Conservation (phyloP, 2,329 filamentous ascomycete genomes). For the Pyrenophora teres region DNA sequence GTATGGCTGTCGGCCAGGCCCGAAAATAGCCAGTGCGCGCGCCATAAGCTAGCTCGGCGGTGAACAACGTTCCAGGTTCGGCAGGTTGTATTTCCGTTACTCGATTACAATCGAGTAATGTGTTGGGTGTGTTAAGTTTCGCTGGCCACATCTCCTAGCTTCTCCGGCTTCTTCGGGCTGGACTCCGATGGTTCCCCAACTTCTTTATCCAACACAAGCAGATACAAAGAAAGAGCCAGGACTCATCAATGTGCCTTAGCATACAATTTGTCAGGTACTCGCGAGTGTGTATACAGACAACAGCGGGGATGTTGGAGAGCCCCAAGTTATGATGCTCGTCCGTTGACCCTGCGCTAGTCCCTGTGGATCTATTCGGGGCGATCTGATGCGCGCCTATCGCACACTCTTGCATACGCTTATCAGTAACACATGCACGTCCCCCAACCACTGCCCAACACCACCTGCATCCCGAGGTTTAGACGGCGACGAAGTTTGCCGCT, state of each 20-base stretch:
- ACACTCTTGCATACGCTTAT: constrained; percentile 28
- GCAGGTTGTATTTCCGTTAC: constrained; percentile 35
- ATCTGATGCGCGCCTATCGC: constrained; percentile 18
- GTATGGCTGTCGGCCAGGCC: constrained; percentile 29
- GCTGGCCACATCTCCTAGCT: constrained; percentile 34
- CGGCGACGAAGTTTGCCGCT: constrained; percentile 1
- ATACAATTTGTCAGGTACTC: background rate
- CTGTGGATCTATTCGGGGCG: constrained; percentile 30
- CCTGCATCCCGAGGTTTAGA: background rate
- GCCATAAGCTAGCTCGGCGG: constrained; percentile 17
- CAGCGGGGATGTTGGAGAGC: constrained; percentile 1
- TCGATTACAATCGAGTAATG: constrained; percentile 46
- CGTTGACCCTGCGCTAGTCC: constrained; percentile 39
- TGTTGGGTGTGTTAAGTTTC: constrained; percentile 27
- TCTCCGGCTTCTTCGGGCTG: constrained; percentile 6
- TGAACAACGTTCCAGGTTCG: constrained; percentile 17
- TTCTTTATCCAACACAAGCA: background rate
- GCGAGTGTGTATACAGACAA: background rate
- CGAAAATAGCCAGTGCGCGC: constrained; percentile 21
- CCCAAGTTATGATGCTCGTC: constrained; percentile 25
- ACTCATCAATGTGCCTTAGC: background rate
- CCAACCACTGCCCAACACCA: constrained; percentile 3
- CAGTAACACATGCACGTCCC: constrained; percentile 23
- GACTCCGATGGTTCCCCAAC: constrained; percentile 1
- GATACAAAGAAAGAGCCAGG: background rate